phyloP scores from a whole-genome alignment of 1,284 basidiomycete species.

The Leucoagaricus sp. region DNA sequence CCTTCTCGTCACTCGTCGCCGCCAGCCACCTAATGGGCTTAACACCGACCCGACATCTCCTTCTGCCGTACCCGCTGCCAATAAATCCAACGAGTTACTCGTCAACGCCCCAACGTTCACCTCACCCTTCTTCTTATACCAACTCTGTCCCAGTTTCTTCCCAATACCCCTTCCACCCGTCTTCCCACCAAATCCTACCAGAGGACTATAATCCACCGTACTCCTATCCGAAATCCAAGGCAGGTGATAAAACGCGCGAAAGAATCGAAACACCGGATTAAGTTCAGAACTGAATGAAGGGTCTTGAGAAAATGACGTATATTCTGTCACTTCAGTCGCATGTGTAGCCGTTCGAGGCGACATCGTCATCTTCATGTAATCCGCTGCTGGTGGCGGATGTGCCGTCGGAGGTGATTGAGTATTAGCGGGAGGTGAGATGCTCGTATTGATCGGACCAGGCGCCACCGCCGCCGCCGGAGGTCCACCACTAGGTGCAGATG shows the following conservation, averaged over 20 bases:
- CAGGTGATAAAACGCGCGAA: slow-evolving; percentile 7
- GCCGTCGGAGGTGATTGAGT: slow-evolving; percentile 6
- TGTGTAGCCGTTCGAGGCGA: not conserved
- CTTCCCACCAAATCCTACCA: slow-evolving; percentile 10
- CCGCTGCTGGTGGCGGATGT: slow-evolving; percentile 5
- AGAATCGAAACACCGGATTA: slow-evolving; percentile 12
- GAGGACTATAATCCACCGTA: slow-evolving; percentile 14
- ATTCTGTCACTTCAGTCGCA: slow-evolving; percentile 5
- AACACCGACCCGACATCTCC: slow-evolving; percentile 9
- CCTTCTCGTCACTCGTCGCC: slow-evolving; percentile 1
- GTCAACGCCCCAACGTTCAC: not conserved
- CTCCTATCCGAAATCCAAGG: slow-evolving; percentile 11
- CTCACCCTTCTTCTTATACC: slow-evolving; percentile 8
- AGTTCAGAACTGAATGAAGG: slow-evolving; percentile 11
- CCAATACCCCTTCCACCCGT: slow-evolving; percentile 8
- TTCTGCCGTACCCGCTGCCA: not conserved
- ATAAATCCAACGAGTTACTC: not conserved
- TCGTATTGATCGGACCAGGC: no score
- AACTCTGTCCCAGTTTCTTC: slow-evolving; percentile 7
- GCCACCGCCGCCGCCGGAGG: no score
- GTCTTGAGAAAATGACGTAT: slow-evolving; percentile 8
- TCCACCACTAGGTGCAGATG: not conserved
- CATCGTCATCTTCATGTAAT: slow-evolving; percentile 15
- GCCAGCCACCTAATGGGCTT: slow-evolving; percentile 13
- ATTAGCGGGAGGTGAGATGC: not conserved